Evolutionary conservation across 1,284 basidiomycete species (phyloP).

Genomic region (Trametes sp.): DNA sequence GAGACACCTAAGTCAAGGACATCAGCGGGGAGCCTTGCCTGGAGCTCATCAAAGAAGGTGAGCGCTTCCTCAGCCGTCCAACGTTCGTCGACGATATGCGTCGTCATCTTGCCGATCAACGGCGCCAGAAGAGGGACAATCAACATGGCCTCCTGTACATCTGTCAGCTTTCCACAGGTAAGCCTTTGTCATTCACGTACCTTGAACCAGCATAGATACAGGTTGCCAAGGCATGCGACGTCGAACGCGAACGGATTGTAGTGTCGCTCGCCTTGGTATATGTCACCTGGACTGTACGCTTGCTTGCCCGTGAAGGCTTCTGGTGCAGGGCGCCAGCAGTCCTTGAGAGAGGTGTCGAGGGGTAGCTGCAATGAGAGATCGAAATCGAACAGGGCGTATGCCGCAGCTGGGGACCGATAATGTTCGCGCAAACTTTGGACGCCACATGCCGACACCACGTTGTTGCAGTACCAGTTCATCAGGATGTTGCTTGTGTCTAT

Average conservation of each 20-base stretch:
- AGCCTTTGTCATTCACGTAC: neutral
- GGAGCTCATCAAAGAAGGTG: neutral
- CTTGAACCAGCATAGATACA: conserved; percentile 16
- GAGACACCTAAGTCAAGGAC: neutral
- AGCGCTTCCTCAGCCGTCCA: conserved; percentile 11
- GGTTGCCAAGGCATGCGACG: conserved; percentile 19
- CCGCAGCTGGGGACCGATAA: neutral
- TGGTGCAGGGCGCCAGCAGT: conserved; percentile 8
- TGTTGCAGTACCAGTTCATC: conserved; percentile 2
- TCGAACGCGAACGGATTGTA: conserved; percentile 30
- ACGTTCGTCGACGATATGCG: neutral
- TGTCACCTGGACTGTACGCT: conserved; percentile 11
- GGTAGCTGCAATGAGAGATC: conserved; percentile 21
- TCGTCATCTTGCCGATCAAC: conserved; percentile 9
- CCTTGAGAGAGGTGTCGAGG: conserved; percentile 1
- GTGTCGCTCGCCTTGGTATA: conserved; percentile 1
- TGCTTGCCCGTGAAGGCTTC: conserved; percentile 3
- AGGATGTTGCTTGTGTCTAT: conserved; percentile 5
- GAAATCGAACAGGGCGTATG: conserved; percentile 24
- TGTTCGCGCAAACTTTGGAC: conserved; percentile 9
- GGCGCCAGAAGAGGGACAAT: conserved; percentile 2
- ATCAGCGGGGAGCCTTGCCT: neutral
- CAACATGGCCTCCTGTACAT: conserved; percentile 7
- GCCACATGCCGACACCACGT: neutral
- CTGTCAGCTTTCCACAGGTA: neutral